Conservation (phyloP, 129 eudicot genomes). For the Sambucus nigra region DNA sequence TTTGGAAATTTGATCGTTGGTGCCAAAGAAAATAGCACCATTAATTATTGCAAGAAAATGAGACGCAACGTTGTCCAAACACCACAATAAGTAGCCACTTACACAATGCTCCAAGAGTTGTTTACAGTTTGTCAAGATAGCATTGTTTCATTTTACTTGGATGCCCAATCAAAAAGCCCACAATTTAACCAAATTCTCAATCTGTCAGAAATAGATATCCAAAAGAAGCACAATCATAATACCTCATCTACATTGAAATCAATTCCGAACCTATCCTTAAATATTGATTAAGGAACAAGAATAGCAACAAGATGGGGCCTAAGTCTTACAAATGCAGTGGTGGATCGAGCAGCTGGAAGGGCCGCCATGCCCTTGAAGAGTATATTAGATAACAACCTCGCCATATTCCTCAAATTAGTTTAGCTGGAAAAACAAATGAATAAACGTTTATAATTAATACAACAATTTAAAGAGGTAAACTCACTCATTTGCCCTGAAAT, state of each 20-base stretch:
- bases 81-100: too few species aligned
- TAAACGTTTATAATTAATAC: neutral
- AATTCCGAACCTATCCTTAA: neutral
- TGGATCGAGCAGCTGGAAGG: conserved; percentile 31
- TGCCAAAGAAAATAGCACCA: too few species aligned
- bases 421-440: neutral
- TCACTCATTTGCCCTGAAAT: too few species aligned
- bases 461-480: neutral
- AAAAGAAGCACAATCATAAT: neutral
- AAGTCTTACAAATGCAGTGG: conserved; percentile 25
- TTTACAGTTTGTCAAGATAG: too few species aligned
- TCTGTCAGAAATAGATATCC: too few species aligned
- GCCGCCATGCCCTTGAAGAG: conserved; percentile 31
- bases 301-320: conserved; percentile 2
- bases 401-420: conserved; percentile 24
- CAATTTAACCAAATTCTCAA: too few species aligned
- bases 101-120: too few species aligned
- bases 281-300: neutral
- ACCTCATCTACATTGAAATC: neutral
- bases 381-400: conserved; percentile 44
- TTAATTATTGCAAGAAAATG: too few species aligned
- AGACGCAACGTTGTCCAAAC: too few species aligned
- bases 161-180: too few species aligned
- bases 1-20: too few species aligned
- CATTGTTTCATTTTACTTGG: too few species aligned